Percentiles rank a stretch among this genome's conserved stretches.
These are phyloP conservation scores for Epichloe sibirici DNA, from an alignment of 2,329 filamentous ascomycete species.

Conservation along the genomic window DNA sequence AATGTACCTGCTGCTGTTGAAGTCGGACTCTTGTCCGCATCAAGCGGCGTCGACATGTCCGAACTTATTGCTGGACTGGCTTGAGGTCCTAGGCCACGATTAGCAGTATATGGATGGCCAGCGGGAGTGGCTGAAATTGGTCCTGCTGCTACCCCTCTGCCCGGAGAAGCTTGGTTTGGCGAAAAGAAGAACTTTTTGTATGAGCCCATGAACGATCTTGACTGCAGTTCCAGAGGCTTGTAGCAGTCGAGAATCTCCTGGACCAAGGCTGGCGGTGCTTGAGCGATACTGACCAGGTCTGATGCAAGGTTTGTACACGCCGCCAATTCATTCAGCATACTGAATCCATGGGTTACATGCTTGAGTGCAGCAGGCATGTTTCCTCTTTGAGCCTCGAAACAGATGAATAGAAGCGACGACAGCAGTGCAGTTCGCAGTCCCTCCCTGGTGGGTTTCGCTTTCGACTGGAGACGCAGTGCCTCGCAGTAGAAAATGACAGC, in stretches of 20 bases:
- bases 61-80: not conserved
- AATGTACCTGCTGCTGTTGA: constrained; percentile 5
- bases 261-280: constrained; percentile 23
- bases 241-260: constrained; percentile 28
- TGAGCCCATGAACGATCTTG: constrained; percentile 26
- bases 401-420: constrained; percentile 28
- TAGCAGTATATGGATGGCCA: not conserved
- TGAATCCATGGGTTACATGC: constrained; percentile 28
- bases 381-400: constrained; percentile 28
- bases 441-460: constrained; percentile 23
- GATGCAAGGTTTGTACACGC: constrained; percentile 24
- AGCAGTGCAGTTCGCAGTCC: constrained; percentile 26
- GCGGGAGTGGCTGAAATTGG: not conserved
- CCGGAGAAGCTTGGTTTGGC: constrained; percentile 3
- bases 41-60: not conserved
- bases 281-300: constrained; percentile 24
- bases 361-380: constrained; percentile 28
- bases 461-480: constrained; percentile 26
- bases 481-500: constrained; percentile 29
- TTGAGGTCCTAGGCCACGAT: not conserved
- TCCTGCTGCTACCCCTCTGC: not conserved
- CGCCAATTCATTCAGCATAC: constrained; percentile 27
- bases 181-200: constrained; percentile 25
- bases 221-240: constrained; percentile 26
- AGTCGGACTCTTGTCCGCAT: constrained; percentile 9